Evolutionary conservation across 129 eudicot species (phyloP).

Genomic region (Pseudognaphalium luteoalbum): DNA sequence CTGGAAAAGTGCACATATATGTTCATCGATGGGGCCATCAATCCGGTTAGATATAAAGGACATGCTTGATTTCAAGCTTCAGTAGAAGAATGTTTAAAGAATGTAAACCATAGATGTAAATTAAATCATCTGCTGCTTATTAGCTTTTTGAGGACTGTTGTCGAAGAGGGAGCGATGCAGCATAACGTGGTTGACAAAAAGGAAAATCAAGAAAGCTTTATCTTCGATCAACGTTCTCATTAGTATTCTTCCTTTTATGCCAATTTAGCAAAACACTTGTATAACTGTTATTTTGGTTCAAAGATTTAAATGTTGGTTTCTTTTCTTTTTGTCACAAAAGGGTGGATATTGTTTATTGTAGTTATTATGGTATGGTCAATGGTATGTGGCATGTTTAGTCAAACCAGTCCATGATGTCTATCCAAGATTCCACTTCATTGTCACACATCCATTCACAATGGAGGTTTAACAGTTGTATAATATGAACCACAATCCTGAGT

Average conservation of each 20-base stretch:
- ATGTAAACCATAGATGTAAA: constrained; percentile 43
- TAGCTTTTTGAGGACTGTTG: constrained; percentile 25
- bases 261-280: constrained; percentile 30
- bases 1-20: constrained; percentile 94
- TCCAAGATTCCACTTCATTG: background rate
- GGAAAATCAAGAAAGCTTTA: constrained; percentile 25
- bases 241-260: constrained; percentile 36
- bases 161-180: constrained; percentile 32
- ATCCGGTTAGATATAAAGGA: constrained; percentile 75
- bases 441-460: background rate
- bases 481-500: no score
- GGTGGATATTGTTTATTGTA: background rate
- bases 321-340: background rate
- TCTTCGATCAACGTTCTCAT: constrained; percentile 25
- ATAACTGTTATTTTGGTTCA: constrained; percentile 22
- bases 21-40: constrained; percentile 99
- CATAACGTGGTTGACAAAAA: constrained; percentile 31
- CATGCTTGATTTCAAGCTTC: constrained; percentile 81
- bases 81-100: constrained; percentile 40
- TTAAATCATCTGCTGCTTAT: constrained; percentile 44
- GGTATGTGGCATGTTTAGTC: background rate
- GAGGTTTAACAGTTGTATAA: no score
- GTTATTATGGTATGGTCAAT: background rate
- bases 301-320: constrained; percentile 15
- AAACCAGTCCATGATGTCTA: background rate